Evolutionary conservation across 441 rosid genomes (phyloP), one percentile per base, ranked within the genome.

Genomic region (Euphorbia corollata): DNA sequence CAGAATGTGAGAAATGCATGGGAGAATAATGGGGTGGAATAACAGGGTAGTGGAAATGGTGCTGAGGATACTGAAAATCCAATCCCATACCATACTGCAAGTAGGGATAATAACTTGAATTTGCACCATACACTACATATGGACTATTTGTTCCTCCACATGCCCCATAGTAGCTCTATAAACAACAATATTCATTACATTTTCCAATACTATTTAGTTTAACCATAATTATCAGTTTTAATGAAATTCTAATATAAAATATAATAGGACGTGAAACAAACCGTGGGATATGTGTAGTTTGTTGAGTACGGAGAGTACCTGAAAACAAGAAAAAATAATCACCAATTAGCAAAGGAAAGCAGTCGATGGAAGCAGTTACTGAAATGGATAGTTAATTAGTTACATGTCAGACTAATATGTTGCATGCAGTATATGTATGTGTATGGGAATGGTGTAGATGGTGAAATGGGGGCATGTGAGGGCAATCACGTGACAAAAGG

Each of bases 71-170:
- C 19, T 51, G 67, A 34, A 38, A 69, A 61, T 51, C 72, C 22
- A 60, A 22, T 7, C 65, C 65, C 24, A 47, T 4, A 10, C 72
- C 43, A 38, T 69, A 69, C 24, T 69, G 72, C 19, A 24, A 22
- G 15, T 51, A 69, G 0, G 51, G 65, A 13, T 69, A 61, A 41
- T 51, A 53, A 61, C 27, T 54, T 2, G 61, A 69, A 32, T 61
- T 69, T 38, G 62, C 51, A 2, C 19, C 65, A 2, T 68, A 61
- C 5, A 61, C 66, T 34, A 68, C 10, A 61, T 68, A 68, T 8
- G 62, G 72, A 65, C 65, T 36, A 58, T 20, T 51, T 36, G 72
- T 60, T 61, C 66, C 72, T 68, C 66, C 66, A 68, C 56, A 19
- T 50, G 36, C 59, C 22, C 30, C 23, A 4, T 68, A 68, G 53